phyloP scores from a whole-genome alignment of 331 rosid genomes.

The Quercus tomentella region DNA sequence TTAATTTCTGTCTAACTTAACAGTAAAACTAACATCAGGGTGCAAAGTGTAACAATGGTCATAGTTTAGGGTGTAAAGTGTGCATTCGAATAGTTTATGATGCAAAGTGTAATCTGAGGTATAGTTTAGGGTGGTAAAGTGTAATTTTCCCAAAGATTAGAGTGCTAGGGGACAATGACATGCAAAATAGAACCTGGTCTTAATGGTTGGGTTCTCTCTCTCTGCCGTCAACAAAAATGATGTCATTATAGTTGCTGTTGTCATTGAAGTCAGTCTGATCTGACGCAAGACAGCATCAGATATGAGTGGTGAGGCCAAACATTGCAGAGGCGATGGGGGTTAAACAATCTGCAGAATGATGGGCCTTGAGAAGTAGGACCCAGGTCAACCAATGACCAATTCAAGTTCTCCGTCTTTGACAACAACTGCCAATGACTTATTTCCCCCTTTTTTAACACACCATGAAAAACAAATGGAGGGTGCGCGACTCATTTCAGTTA shows the following conservation, averaged over 20 bases:
- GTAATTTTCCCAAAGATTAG: no score
- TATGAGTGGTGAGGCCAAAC: conserved; percentile 27
- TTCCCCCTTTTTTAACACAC: no score
- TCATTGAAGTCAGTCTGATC: conserved; percentile 60
- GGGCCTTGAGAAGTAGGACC: conserved; percentile 63
- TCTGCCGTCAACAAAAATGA: conserved; percentile 24
- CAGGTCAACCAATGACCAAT: conserved; percentile 90
- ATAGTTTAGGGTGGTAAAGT: no score
- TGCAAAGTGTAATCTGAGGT: no score
- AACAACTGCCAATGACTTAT: no score
- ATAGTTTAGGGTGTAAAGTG: no score
- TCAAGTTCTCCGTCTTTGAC: conserved; percentile 80
- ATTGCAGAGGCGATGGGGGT: conserved; percentile 46
- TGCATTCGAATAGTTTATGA: no score
- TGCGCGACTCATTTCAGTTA: no score
- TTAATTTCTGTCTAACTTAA: no score
- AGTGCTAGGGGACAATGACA: conserved; percentile 40
- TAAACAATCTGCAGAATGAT: conserved; percentile 56
- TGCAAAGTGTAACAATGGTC: no score
- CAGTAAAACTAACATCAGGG: no score
- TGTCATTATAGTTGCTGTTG: conserved; percentile 33
- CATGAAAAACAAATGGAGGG: no score
- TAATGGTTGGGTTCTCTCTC: conserved; percentile 52
- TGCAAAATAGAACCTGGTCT: conserved; percentile 47
- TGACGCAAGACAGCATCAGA: conserved; percentile 56